Base-by-base conservation (phyloP, 106 monocot genomes). In the Agapanthus africanus region DNA sequence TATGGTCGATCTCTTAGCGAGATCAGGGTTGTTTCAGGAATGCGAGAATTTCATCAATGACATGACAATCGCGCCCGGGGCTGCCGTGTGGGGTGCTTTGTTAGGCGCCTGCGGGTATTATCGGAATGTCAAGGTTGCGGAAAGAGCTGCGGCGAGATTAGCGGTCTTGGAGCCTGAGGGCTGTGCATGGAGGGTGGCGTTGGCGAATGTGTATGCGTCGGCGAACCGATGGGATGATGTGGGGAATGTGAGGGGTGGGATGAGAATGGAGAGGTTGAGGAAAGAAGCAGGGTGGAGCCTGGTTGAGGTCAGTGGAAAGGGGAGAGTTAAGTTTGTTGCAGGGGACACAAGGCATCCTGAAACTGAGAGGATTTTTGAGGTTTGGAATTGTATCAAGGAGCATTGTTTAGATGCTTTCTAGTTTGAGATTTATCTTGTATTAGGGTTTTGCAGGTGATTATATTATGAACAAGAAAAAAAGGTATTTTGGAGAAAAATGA, bases 271-370 rank as follows among this genome's bases (percentile, higher is more conserved):
- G 32, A 70, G 73, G 10, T 56, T 1, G 60, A 79, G 57, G 66
- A 80, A 87, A 54, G 74, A 83, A 67, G 78, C 77, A 4, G 83
- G 80, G 32, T 83, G 80, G 83, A 87, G 87, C 40, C 74, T 59
- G 60, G 76, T 82, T 14, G 86, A 86, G 32, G 54, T 77, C 27
- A 50, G 56, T 14, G 68, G 69, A 26, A 56, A 46, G 66, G 75
- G 71, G 37, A 75, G 71, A 23, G 63, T 71, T 26, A 73, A 37
- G 64, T 87, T 87, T 38, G 49, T 77, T 40, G 73, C 50, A 4
- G 86, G 79, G 32, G 86, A 83, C 52, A 74, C 74, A 30, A 77
- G 79, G 67, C 79, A 80, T 68, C 71, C 69, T 14, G 66, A 83
- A 62, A 69, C 73, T 70, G 52, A 71, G 8, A 65, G 36, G 33